A percentile compares a stretch with the other conserved stretches of the same genome.
phyloP scores from a whole-genome alignment of 2,329 filamentous ascomycete species.

The Penicillium olsonii region DNA sequence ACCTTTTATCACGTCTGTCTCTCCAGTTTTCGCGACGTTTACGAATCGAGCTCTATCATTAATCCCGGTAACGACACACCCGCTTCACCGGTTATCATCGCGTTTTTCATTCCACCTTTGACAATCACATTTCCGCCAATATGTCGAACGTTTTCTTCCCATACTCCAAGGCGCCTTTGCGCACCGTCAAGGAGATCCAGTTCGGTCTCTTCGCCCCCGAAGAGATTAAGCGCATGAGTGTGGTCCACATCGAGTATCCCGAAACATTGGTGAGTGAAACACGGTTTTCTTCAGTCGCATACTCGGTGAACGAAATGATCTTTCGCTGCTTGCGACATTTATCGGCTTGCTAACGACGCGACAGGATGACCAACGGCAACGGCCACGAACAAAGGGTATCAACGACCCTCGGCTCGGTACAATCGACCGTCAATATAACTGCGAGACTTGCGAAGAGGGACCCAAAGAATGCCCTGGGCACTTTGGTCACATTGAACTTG shows the following conservation, averaged over 20 bases:
- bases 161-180: conserved; percentile 92
- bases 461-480: conserved; percentile 97
- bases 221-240: conserved; percentile 99
- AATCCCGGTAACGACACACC: conserved; percentile 11
- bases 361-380: conserved; percentile 82
- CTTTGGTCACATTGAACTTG: conserved; percentile 97
- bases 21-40: conserved; percentile 21
- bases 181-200: conserved; percentile 98
- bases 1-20: conserved; percentile 13
- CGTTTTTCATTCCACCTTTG: conserved; percentile 9
- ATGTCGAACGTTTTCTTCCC: conserved; percentile 94
- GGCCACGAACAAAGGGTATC: conserved; percentile 85
- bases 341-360: conserved; percentile 19
- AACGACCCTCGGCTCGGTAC: conserved; percentile 96
- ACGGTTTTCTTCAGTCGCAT: not conserved
- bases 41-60: conserved; percentile 17
- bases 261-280: conserved; percentile 76
- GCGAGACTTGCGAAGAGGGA: conserved; percentile 92
- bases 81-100: conserved; percentile 12
- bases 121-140: conserved; percentile 46
- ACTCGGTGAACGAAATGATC: no score
- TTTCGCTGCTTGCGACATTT: not conserved
- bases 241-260: conserved; percentile 93
- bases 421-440: conserved; percentile 93
- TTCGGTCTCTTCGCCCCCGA: conserved; percentile 97